These are phyloP conservation scores for Phytophthora tubulina DNA, from an alignment of 352 stramenopile species.

Conservation along the genomic window DNA sequence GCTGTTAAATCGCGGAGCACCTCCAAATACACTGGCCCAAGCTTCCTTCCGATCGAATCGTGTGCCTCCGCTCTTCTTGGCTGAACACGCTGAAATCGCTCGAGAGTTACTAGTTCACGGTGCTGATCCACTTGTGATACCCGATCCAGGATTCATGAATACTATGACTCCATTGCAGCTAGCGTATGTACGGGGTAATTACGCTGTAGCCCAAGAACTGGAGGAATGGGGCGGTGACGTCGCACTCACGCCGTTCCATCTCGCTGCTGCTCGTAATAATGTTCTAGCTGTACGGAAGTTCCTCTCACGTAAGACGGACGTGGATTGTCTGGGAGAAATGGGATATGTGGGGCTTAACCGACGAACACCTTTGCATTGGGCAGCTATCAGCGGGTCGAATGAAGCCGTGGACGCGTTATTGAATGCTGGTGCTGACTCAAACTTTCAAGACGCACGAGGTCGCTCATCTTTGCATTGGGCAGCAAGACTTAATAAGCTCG, in stretches of 20 bases:
- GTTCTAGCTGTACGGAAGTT: slow-evolving; percentile 58
- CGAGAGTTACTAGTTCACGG: slow-evolving; percentile 57
- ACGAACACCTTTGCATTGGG: slow-evolving; percentile 79
- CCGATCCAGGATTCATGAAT: slow-evolving; percentile 77
- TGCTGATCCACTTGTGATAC: slow-evolving; percentile 68
- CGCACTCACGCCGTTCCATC: slow-evolving; percentile 75
- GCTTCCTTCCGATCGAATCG: slow-evolving; percentile 66
- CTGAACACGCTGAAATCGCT: slow-evolving; percentile 67
- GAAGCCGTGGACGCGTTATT: slow-evolving; percentile 64
- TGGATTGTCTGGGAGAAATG: slow-evolving; percentile 77
- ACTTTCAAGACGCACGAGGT: slow-evolving; percentile 72
- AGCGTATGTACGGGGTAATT: slow-evolving; percentile 75
- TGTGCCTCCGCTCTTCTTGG: slow-evolving; percentile 71
- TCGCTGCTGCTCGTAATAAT: slow-evolving; percentile 63
- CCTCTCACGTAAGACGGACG: slow-evolving; percentile 48
- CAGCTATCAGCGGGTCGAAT: slow-evolving; percentile 59
- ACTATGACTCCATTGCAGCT: slow-evolving; percentile 76
- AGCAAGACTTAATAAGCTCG: slow-evolving; percentile 60
- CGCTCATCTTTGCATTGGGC: slow-evolving; percentile 79
- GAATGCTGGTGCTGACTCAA: slow-evolving; percentile 59
- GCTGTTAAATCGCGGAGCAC: slow-evolving; percentile 57
- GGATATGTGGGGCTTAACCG: slow-evolving; percentile 75
- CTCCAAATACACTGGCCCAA: slow-evolving; percentile 42
- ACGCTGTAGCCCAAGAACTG: slow-evolving; percentile 67
- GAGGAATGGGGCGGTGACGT: slow-evolving; percentile 79